phyloP scores from a whole-genome alignment of 208 protist species.

The Crithidia expoeki region DNA sequence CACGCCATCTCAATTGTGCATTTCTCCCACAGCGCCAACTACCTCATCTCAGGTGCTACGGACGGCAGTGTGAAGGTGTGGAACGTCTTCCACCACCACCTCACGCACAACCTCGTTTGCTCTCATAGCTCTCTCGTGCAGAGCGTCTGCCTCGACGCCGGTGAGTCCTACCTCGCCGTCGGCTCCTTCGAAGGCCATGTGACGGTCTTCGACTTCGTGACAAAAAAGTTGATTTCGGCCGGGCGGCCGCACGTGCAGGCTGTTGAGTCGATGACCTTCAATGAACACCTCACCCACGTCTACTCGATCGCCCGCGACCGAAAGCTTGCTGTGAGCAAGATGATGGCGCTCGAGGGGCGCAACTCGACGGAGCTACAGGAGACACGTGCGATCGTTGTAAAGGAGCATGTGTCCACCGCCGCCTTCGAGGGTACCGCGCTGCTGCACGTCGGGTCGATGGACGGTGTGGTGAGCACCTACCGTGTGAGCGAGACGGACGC shows the following conservation, averaged over 20 bases:
- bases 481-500: conserved; percentile 50
- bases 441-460: conserved; percentile 74
- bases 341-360: conserved; percentile 17
- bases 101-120: conserved; percentile 87
- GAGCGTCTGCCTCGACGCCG: conserved; percentile 63
- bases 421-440: conserved; percentile 57
- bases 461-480: conserved; percentile 79
- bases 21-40: conserved; percentile 70
- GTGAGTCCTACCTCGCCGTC: conserved; percentile 64
- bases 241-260: conserved; percentile 80
- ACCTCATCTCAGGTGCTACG: conserved; percentile 80
- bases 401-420: conserved; percentile 72
- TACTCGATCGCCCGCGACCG: conserved; percentile 83
- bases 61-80: conserved; percentile 89
- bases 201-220: conserved; percentile 81
- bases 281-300: conserved; percentile 51
- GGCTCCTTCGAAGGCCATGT: conserved; percentile 88
- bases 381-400: conserved; percentile 72
- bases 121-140: conserved; percentile 61
- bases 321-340: conserved; percentile 55
- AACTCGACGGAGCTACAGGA: conserved; percentile 44
- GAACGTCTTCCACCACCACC: conserved; percentile 90
- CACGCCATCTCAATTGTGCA: conserved; percentile 85
- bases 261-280: conserved; percentile 72
- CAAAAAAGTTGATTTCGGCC: conserved; percentile 58